A percentile compares a stretch with the other conserved stretches of the same genome.
phyloP scores from a whole-genome alignment of 164 flowering plant species.

The Piper betle region DNA sequence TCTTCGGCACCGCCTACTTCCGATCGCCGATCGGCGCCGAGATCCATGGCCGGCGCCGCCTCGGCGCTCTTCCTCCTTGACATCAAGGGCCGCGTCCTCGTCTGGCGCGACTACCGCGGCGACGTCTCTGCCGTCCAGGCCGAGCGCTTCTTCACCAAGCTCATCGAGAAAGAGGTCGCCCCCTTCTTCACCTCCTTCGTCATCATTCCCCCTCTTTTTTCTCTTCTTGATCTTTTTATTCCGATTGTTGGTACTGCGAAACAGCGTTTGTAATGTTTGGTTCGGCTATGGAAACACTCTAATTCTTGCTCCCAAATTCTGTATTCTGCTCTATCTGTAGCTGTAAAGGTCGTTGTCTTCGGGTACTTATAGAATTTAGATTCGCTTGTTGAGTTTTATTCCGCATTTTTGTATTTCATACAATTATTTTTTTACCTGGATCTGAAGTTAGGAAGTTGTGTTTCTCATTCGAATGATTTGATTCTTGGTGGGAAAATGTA shows the following conservation, averaged over 20 bases:
- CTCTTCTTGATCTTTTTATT: no score
- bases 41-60: slow-evolving; percentile 77
- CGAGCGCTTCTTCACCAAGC: slow-evolving; percentile 85
- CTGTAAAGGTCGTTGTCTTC: not conserved
- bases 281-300: not conserved
- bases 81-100: slow-evolving; percentile 87
- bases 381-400: no score
- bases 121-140: slow-evolving; percentile 81
- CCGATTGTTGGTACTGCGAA: not conserved
- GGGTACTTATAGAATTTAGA: not conserved
- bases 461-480: no score
- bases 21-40: slow-evolving; percentile 3
- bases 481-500: not conserved
- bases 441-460: no score
- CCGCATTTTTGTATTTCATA: no score
- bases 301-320: not conserved
- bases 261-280: no score
- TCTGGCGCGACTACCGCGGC: slow-evolving; percentile 94
- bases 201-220: not conserved
- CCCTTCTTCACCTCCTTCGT: not conserved
- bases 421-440: no score
- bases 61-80: slow-evolving; percentile 95
- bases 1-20: not conserved
- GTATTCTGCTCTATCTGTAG: not conserved
- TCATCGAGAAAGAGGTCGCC: slow-evolving; percentile 83